Percentiles rank a stretch among this genome's conserved stretches.
These are phyloP conservation scores for Marasmius fiardii DNA, from an alignment of 1,284 basidiomycete species.

Conservation along the genomic window DNA sequence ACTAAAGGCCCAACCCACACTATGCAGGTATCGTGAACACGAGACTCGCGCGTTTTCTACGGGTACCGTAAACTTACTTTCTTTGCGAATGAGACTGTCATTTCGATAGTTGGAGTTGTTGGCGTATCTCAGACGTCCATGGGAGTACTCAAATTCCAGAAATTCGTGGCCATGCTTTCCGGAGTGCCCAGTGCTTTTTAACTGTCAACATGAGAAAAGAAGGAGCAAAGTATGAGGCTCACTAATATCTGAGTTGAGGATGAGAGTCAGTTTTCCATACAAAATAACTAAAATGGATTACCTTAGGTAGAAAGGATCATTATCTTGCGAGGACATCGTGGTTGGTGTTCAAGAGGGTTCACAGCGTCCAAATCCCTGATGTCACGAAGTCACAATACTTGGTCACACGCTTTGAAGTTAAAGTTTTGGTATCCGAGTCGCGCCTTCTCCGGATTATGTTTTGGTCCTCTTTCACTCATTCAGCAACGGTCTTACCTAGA, in stretches of 20 bases:
- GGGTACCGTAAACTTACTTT: constrained; percentile 63
- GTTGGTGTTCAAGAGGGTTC: constrained; percentile 1
- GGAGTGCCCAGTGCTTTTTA: constrained; percentile 83
- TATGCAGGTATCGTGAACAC: constrained; percentile 29
- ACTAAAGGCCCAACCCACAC: constrained; percentile 95
- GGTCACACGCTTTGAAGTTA: neutral
- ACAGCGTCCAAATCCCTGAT: neutral
- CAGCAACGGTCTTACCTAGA: neutral
- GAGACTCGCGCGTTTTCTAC: neutral
- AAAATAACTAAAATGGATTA: constrained; percentile 27
- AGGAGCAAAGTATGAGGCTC: constrained; percentile 23
- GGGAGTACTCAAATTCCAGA: constrained; percentile 97
- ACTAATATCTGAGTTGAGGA: constrained; percentile 74
- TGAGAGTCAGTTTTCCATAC: constrained; percentile 2
- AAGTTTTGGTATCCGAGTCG: neutral
- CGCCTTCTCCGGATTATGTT: neutral
- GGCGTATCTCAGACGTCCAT: constrained; percentile 94
- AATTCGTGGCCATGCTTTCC: constrained; percentile 98
- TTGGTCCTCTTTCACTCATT: neutral
- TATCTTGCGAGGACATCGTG: constrained; percentile 50
- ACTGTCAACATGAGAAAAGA: constrained; percentile 1
- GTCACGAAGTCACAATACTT: neutral
- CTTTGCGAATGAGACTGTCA: constrained; percentile 72
- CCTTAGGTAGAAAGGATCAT: constrained; percentile 85
- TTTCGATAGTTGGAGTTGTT: constrained; percentile 99